Conservation (phyloP, 306 rosid species). For the Vachellia pachyceras region DNA sequence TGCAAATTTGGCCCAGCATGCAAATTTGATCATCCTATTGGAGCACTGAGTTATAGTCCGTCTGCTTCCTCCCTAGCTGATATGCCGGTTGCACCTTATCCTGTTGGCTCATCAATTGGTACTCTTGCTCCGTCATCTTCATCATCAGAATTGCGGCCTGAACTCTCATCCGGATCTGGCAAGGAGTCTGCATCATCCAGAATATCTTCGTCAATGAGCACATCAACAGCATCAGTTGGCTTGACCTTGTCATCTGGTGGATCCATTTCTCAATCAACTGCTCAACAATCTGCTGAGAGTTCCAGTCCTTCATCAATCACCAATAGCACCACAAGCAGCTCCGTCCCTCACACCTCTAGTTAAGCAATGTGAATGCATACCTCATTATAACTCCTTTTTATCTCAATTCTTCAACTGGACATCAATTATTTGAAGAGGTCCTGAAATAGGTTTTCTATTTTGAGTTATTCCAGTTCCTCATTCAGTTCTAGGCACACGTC, state of each 20-base stretch:
- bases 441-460: constrained; percentile 73
- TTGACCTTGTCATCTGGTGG: constrained; percentile 66
- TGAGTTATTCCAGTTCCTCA: constrained; percentile 58
- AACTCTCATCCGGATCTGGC: constrained; percentile 66
- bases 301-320: constrained; percentile 59
- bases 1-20: constrained; percentile 92
- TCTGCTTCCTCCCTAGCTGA: constrained; percentile 91
- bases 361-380: constrained; percentile 68
- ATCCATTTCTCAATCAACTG: constrained; percentile 57
- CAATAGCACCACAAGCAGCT: constrained; percentile 55
- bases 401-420: constrained; percentile 63
- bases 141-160: constrained; percentile 90
- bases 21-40: constrained; percentile 92
- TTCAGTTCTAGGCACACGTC: constrained; percentile 72
- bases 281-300: constrained; percentile 67
- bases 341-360: constrained; percentile 68
- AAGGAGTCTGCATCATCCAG: constrained; percentile 76
- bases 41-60: constrained; percentile 88
- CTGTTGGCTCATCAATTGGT: constrained; percentile 87
- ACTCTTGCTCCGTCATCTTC: constrained; percentile 89
- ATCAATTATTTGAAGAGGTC: constrained; percentile 68
- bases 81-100: constrained; percentile 94
- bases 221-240: constrained; percentile 77
- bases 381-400: constrained; percentile 65
- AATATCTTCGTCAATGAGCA: constrained; percentile 85